phyloP scores from a whole-genome alignment of 2,329 filamentous ascomycete species.

The Salinomyces thailandicus region DNA sequence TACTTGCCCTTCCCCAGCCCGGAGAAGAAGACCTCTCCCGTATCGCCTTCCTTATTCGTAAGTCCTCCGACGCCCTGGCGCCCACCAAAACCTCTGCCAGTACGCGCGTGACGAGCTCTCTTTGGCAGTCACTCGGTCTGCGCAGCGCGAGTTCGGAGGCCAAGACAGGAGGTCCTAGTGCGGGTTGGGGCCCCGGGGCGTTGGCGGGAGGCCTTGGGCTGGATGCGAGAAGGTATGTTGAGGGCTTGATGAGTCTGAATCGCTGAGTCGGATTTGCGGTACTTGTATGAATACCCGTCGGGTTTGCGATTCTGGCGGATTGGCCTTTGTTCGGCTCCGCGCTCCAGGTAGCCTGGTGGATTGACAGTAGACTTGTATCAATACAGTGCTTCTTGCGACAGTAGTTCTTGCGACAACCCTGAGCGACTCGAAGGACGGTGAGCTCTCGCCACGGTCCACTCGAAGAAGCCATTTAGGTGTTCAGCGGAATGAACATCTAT shows the following conservation, averaged over 20 bases:
- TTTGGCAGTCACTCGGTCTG: constrained; percentile 20
- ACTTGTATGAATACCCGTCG: too few relatives aligned
- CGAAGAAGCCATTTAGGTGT: too few relatives aligned
- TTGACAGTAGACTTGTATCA: too few relatives aligned
- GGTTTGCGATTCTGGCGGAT: too few relatives aligned
- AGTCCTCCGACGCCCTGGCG: constrained; percentile 17
- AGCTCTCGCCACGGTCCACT: too few relatives aligned
- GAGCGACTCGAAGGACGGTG: too few relatives aligned
- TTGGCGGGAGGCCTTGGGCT: constrained; percentile 65
- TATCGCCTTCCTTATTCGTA: constrained; percentile 34
- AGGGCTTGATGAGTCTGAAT: constrained; percentile 57
- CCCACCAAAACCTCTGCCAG: constrained; percentile 6
- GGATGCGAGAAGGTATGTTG: constrained; percentile 65
- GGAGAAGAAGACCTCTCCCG: constrained; percentile 10
- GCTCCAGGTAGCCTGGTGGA: too few relatives aligned
- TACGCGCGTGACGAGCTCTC: constrained; percentile 19
- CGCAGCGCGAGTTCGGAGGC: constrained; percentile 12
- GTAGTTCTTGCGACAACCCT: too few relatives aligned
- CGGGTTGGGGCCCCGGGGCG: constrained; percentile 32
- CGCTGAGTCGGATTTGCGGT: background rate
- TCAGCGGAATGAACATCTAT: too few relatives aligned
- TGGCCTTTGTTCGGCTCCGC: too few relatives aligned
- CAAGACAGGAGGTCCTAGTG: constrained; percentile 13
- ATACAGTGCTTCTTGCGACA: too few relatives aligned
- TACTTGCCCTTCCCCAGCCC: background rate